phyloP scores from a whole-genome alignment of 2,329 filamentous ascomycete species.

The Ploettnerulaceae sp. region DNA sequence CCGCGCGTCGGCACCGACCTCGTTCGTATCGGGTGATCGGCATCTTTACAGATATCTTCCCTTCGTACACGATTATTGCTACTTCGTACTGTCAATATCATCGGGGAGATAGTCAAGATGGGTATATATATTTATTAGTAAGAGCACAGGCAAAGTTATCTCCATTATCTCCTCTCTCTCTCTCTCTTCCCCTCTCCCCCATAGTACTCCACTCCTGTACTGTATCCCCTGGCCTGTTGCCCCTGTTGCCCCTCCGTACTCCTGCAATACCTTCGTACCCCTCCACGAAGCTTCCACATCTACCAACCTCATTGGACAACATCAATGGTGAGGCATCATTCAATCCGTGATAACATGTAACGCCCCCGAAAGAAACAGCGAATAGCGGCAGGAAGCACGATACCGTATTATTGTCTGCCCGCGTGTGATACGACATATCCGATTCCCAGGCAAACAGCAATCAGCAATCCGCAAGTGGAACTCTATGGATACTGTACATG shows the following conservation, averaged over 20 bases:
- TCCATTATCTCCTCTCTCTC: background rate
- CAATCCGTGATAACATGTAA: background rate
- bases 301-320: conserved; percentile 3
- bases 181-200: background rate
- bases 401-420: too few relatives aligned
- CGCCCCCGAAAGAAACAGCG: background rate
- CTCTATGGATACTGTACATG: background rate
- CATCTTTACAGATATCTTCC: too few relatives aligned
- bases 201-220: background rate
- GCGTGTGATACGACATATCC: background rate
- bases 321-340: background rate
- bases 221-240: background rate
- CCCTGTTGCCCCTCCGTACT: conserved; percentile 1
- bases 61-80: too few relatives aligned
- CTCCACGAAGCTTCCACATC: conserved; percentile 6
- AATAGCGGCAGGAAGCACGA: background rate
- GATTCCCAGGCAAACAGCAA: background rate
- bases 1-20: too few relatives aligned
- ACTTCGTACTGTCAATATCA: too few relatives aligned
- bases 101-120: too few relatives aligned
- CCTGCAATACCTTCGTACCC: conserved; percentile 1
- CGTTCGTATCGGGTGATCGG: too few relatives aligned
- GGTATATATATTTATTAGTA: too few relatives aligned
- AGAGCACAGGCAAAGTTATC: background rate
- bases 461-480: background rate